Conservation (phyloP, 192 early-diverging fungal species). For the Gigaspora rosea region DNA sequence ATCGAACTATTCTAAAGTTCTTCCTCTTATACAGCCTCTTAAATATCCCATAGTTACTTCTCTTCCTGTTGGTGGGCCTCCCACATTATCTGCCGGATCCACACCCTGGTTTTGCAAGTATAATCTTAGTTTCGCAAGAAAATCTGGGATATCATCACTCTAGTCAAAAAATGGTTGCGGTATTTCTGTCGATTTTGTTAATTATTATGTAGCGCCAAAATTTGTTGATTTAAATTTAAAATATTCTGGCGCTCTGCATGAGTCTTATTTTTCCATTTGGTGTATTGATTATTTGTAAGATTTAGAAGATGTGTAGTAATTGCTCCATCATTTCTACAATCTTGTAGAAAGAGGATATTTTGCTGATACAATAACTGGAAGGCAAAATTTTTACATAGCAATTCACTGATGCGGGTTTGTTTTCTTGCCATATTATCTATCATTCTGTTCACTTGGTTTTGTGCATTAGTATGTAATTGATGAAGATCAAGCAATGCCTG, state of each 20-base stretch:
- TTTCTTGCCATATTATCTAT: too few relatives aligned
- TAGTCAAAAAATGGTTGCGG: background rate
- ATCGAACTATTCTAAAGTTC: too few relatives aligned
- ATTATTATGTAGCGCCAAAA: constrained; percentile 12
- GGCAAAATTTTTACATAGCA: constrained; percentile 1
- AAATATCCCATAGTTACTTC: background rate
- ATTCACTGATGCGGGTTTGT: background rate
- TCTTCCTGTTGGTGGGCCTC: background rate
- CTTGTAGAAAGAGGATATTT: background rate
- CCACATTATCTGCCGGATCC: background rate
- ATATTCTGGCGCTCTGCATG: background rate
- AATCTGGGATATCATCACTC: background rate
- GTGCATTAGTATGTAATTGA: background rate
- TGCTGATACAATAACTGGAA: constrained; percentile 20
- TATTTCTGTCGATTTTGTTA: background rate
- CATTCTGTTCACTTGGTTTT: background rate
- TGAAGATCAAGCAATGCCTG: background rate
- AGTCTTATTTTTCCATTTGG: constrained; percentile 17
- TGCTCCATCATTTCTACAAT: background rate
- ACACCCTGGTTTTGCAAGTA: background rate
- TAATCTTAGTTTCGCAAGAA: background rate
- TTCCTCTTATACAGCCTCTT: background rate
- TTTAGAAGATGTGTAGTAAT: background rate
- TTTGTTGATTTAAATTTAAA: too few relatives aligned
- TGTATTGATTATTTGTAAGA: background rate